Evolutionary conservation across 1,139 yeast species (phyloP), one percentile per base, ranked within the genome.

Genomic region (Candida mesenterica): DNA sequence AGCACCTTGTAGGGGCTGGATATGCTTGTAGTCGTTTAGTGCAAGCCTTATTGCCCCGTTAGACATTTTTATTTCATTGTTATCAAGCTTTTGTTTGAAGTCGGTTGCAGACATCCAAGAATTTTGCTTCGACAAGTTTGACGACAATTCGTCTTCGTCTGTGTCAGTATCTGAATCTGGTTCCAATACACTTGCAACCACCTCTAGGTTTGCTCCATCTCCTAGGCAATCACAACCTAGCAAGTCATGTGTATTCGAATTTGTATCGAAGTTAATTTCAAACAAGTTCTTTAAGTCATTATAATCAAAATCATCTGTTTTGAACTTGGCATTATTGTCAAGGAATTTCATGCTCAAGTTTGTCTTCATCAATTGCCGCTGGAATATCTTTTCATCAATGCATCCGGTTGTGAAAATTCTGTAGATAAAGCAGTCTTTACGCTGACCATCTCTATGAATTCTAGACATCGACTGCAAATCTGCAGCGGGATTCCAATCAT

Each of bases 381-480:
- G 97, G 44, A 85, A 82, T 4, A 92, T 89, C 61, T 92, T 92
- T 54, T 92, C 99, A 55, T 92, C 99, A 30, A 92, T 86, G 41
- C 90, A 80, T 0, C 98, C 98, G 0, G 95, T 78, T 0, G 90
- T 82, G 32, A 84, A 62, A n/a, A 92, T 59, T 44, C 98, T 70
- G 54, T 92, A 94, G 19, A 92, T 82, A 53, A 65, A 84, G 7
- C 90, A 95, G 0, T 89, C 90, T 34, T 63, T 72, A 36, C 61
- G 72, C 55, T 92, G 98, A 0, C 98, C 98, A 56, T 92, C 97
- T 46, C 99, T 68, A 52, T 90, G 96, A 4, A 92, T 82, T 43
- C 99, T 65, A 1, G 97, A 96, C 95, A 92, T 88, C 0, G 97
- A 96, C 57, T 92, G 99, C 19, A 85, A 59, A 56, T 92, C 99